Evolutionary conservation across 2,329 filamentous ascomycete species (phyloP).

Genomic region (Trichoderma hamatum): DNA sequence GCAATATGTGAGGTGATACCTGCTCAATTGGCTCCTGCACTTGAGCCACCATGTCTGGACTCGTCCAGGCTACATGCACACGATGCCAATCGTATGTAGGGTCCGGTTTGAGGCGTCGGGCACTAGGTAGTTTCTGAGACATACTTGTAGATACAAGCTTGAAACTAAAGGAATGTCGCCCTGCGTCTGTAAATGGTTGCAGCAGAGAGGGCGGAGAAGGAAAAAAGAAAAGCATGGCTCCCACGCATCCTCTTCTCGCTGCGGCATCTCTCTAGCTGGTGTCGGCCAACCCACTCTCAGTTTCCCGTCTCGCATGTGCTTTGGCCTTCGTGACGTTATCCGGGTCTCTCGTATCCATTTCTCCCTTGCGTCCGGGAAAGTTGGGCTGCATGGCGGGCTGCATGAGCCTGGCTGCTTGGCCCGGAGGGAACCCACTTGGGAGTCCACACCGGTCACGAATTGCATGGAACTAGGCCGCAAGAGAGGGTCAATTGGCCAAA

Average conservation of each 20-base stretch:
- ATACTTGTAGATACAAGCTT: neutral
- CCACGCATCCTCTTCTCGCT: neutral
- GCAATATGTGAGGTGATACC: neutral
- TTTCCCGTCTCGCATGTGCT: neutral
- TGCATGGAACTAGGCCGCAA: neutral
- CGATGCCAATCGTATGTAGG: neutral
- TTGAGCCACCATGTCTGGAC: neutral
- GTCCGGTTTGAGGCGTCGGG: neutral
- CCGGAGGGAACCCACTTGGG: neutral
- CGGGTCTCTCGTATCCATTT: slow-evolving; percentile 4
- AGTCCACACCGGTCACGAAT: slow-evolving; percentile 15
- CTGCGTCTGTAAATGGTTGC: neutral
- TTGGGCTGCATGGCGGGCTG: slow-evolving; percentile 9
- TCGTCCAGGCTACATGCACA: neutral
- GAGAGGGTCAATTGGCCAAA: neutral
- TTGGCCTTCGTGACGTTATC: slow-evolving; percentile 12
- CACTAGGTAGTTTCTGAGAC: neutral
- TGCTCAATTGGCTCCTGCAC: neutral
- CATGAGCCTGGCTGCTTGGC: neutral
- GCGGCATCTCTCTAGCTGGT: neutral
- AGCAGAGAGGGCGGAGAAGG: neutral
- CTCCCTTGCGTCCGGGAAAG: neutral
- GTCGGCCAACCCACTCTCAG: neutral
- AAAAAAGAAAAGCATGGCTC: neutral
- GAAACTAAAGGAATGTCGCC: neutral